Conservation (phyloP, 139 green algal genomes). For the Limnomonas spitsbergensis region DNA sequence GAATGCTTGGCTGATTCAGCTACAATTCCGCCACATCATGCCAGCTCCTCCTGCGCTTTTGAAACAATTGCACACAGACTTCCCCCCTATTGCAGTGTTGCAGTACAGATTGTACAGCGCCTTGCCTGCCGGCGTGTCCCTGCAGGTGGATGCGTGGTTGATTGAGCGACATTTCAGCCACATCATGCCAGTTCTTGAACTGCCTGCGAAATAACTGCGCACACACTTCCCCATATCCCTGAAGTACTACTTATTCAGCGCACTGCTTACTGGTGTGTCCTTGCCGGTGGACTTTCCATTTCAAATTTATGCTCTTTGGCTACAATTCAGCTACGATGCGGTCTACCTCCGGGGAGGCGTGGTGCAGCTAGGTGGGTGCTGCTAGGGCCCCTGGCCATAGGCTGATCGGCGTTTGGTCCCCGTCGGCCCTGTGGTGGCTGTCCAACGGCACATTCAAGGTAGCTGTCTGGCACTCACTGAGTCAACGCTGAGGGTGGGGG, state of each 20-base stretch:
- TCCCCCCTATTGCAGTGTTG: conserved; percentile 16
- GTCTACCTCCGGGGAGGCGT: no score
- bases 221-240: conserved; percentile 14
- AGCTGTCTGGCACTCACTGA: no score
- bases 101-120: conserved; percentile 41
- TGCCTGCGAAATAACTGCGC: conserved; percentile 22
- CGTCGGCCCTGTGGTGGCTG: no score
- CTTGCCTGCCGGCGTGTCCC: conserved; percentile 41
- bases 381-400: no score
- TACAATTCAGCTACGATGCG: no score
- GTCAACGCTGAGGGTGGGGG: no score
- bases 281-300: conserved; percentile 6
- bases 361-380: background rate
- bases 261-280: conserved; percentile 41
- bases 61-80: conserved; percentile 23
- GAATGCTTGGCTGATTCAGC: background rate
- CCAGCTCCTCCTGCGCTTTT: conserved; percentile 23
- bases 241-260: conserved; percentile 38
- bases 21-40: no score
- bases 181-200: conserved; percentile 29
- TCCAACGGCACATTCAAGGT: no score
- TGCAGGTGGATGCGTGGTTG: background rate
- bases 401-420: no score
- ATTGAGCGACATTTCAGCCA: no score
- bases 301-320: background rate